Conservation (phyloP, 352 stramenopile genomes). For the Phytophthora boehmeriae region DNA sequence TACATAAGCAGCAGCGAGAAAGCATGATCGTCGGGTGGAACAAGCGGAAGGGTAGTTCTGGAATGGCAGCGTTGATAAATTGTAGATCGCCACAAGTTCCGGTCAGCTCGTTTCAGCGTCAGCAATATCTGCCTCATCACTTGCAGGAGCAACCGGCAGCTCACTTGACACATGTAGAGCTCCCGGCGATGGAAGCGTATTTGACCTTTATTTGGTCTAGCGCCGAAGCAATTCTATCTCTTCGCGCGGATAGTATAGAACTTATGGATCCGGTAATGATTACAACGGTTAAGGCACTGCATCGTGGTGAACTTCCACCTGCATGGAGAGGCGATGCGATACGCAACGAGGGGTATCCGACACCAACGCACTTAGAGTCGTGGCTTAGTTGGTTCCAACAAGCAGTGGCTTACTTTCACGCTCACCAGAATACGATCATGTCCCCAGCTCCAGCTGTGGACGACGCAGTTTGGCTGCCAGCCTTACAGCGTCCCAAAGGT, state of each 20-base stretch:
- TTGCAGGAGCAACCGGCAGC: slow-evolving; percentile 34
- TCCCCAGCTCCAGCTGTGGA: slow-evolving; percentile 10
- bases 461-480: slow-evolving; percentile 44
- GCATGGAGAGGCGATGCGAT: slow-evolving; percentile 12
- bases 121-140: slow-evolving; percentile 21
- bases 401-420: slow-evolving; percentile 40
- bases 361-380: slow-evolving; percentile 13
- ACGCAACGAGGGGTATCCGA: not conserved
- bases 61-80: slow-evolving; percentile 4
- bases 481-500: slow-evolving; percentile 54
- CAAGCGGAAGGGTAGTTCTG: slow-evolving; percentile 17
- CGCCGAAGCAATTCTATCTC: slow-evolving; percentile 39
- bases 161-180: slow-evolving; percentile 49
- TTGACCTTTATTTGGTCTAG: slow-evolving; percentile 47
- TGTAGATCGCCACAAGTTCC: slow-evolving; percentile 6
- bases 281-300: slow-evolving; percentile 23
- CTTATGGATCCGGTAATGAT: slow-evolving; percentile 20
- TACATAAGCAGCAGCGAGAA: slow-evolving; percentile 45
- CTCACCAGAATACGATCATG: slow-evolving; percentile 26
- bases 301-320: slow-evolving; percentile 17
- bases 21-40: slow-evolving; percentile 47
- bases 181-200: slow-evolving; percentile 58
- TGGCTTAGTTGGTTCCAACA: slow-evolving; percentile 41
- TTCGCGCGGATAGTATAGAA: slow-evolving; percentile 27
- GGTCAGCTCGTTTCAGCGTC: slow-evolving; percentile 11